phyloP scores from a whole-genome alignment of 805 yeast species.

The Lipomyces spencermartinsiae region DNA sequence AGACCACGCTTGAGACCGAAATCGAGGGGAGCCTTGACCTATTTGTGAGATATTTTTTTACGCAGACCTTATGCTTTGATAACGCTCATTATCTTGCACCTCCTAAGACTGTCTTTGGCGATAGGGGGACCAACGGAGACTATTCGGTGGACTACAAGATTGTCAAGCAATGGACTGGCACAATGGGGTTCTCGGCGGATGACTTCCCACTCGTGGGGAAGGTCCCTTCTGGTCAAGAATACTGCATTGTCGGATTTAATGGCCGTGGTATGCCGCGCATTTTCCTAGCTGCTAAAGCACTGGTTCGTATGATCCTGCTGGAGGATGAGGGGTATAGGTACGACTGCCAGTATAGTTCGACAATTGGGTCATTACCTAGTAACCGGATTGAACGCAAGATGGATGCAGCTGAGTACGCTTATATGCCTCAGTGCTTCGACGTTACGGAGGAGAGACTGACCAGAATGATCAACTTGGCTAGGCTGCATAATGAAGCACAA shows the following conservation, averaged over 20 bases:
- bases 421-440: neutral
- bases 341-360: constrained; percentile 15
- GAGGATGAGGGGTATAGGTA: constrained; percentile 29
- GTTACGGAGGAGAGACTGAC: constrained; percentile 6
- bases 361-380: neutral
- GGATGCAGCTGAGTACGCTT: neutral
- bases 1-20: constrained; percentile 27
- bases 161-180: constrained; percentile 53
- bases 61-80: constrained; percentile 42
- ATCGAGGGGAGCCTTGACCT: constrained; percentile 47
- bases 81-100: constrained; percentile 43
- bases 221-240: constrained; percentile 45
- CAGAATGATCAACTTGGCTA: constrained; percentile 4
- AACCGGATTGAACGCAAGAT: neutral
- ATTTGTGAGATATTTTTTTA: constrained; percentile 26
- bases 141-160: constrained; percentile 19
- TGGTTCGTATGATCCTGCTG: constrained; percentile 40
- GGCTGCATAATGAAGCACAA: too few relatives aligned
- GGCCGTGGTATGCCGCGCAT: constrained; percentile 62
- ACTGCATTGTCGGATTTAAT: constrained; percentile 55
- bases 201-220: constrained; percentile 54
- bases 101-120: neutral
- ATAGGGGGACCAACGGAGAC: neutral
- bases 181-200: constrained; percentile 55
- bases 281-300: constrained; percentile 50